Conservation (phyloP, 108 stramenopile genomes). For the Tribonema minus region DNA sequence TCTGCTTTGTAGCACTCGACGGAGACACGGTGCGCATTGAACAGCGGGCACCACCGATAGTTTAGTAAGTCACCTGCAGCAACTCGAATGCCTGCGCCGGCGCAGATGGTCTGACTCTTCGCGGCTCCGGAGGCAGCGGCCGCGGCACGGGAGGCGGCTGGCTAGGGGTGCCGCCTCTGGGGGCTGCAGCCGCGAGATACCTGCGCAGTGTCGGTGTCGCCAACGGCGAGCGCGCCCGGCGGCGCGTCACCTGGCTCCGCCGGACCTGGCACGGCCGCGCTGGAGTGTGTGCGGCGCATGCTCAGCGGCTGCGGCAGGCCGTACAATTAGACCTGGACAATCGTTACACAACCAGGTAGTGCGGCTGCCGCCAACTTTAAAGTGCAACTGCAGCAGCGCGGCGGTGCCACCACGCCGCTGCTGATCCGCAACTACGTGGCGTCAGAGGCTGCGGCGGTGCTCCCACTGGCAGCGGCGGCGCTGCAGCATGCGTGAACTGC, state of each 20-base stretch:
- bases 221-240: not conserved
- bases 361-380: slow-evolving; percentile 1
- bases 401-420: not conserved
- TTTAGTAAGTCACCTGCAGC: not conserved
- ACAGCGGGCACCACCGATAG: not conserved
- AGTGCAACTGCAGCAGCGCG: not conserved
- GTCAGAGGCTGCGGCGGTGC: not conserved
- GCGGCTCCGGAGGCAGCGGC: no score
- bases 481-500: not conserved
- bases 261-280: not conserved
- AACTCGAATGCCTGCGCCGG: not conserved
- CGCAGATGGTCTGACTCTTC: not conserved
- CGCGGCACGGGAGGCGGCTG: not conserved
- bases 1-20: slow-evolving; percentile 6
- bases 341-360: slow-evolving; percentile 3
- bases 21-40: slow-evolving; percentile 11
- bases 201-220: not conserved
- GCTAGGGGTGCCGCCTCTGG: not conserved
- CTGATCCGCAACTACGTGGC: no score
- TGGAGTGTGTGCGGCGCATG: slow-evolving; percentile 11
- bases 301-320: slow-evolving; percentile 9
- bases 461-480: not conserved
- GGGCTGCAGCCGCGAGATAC: slow-evolving; percentile 6
- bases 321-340: slow-evolving; percentile 22
- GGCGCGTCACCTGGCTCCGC: not conserved